phyloP scores from a whole-genome alignment of 1,284 basidiomycete genomes.

The Takashimella tepidaria region DNA sequence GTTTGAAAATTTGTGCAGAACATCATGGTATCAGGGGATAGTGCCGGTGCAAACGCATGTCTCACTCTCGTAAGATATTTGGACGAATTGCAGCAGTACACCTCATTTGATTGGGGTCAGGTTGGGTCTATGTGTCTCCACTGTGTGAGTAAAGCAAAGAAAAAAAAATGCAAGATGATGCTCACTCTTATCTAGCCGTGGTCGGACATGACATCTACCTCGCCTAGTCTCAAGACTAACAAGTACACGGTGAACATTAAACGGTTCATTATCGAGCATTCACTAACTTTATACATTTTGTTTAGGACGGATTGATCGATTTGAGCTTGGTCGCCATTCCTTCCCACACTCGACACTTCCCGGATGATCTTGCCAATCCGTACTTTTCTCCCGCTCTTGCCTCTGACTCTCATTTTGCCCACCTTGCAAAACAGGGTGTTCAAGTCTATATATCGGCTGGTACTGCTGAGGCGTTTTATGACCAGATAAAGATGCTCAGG shows the following conservation, averaged over 20 bases:
- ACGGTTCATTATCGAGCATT: not conserved
- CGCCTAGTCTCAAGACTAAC: conserved; percentile 7
- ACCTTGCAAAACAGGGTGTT: conserved; percentile 7
- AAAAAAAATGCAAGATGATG: not conserved
- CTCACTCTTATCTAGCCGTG: conserved; percentile 6
- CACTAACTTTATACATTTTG: too few relatives aligned
- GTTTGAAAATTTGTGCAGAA: conserved; percentile 4
- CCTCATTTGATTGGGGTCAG: not conserved
- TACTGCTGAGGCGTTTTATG: conserved; percentile 8
- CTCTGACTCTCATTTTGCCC: conserved; percentile 7
- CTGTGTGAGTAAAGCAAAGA: not conserved
- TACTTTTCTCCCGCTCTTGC: conserved; percentile 11
- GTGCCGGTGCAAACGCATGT: conserved; percentile 8
- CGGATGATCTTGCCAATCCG: conserved; percentile 2
- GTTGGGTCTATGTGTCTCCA: not conserved
- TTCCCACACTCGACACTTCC: conserved; percentile 2
- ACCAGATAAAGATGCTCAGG: conserved; percentile 4
- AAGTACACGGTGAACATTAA: conserved; percentile 5
- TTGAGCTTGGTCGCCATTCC: not conserved
- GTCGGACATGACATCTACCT: conserved; percentile 7
- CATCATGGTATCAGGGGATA: conserved; percentile 10
- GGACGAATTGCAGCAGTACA: conserved; percentile 6
- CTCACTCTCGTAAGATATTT: conserved; percentile 12
- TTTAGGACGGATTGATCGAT: conserved; percentile 10
- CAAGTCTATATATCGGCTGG: conserved; percentile 10